These are phyloP conservation scores for Simplicillium aogashimaense DNA, from an alignment of 2,329 filamentous ascomycete species.

Conservation along the genomic window DNA sequence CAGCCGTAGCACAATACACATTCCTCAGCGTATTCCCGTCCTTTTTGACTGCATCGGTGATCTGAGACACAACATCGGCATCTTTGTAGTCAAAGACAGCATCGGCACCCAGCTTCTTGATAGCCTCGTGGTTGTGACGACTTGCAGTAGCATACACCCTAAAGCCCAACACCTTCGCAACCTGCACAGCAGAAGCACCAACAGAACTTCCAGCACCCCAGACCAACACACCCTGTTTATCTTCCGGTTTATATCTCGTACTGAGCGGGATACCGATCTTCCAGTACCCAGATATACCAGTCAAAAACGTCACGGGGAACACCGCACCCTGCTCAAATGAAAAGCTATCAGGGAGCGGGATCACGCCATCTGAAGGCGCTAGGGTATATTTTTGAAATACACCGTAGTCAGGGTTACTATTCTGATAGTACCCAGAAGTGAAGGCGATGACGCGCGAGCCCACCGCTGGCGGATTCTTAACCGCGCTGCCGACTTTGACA, in stretches of 20 bases:
- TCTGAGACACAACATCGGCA: slow-evolving; percentile 15
- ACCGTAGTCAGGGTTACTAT: slow-evolving; percentile 13
- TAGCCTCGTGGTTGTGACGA: slow-evolving; percentile 19
- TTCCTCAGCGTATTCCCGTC: slow-evolving; percentile 17
- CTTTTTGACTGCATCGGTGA: slow-evolving; percentile 23
- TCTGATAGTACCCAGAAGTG: not conserved
- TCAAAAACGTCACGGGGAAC: slow-evolving; percentile 12
- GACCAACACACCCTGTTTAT: slow-evolving; percentile 21
- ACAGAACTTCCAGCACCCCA: slow-evolving; percentile 36
- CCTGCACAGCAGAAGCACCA: slow-evolving; percentile 32
- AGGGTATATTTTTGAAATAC: slow-evolving; percentile 14
- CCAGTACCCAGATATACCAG: slow-evolving; percentile 1
- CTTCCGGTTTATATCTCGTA: too few relatives aligned
- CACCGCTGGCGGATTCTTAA: slow-evolving; percentile 7
- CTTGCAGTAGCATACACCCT: slow-evolving; percentile 32
- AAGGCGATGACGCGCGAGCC: not conserved
- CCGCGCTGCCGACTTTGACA: slow-evolving; percentile 17
- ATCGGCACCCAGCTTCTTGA: slow-evolving; percentile 23
- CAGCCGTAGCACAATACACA: too few relatives aligned
- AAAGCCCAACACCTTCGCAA: slow-evolving; percentile 20
- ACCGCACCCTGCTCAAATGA: slow-evolving; percentile 13
- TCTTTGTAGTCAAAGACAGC: slow-evolving; percentile 31
- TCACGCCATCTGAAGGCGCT: slow-evolving; percentile 3
- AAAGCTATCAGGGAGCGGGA: slow-evolving; percentile 13
- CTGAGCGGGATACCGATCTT: slow-evolving; percentile 8